Evolutionary conservation across 2,329 filamentous ascomycete species (phyloP).

Genomic region (Zarea fungicola): DNA sequence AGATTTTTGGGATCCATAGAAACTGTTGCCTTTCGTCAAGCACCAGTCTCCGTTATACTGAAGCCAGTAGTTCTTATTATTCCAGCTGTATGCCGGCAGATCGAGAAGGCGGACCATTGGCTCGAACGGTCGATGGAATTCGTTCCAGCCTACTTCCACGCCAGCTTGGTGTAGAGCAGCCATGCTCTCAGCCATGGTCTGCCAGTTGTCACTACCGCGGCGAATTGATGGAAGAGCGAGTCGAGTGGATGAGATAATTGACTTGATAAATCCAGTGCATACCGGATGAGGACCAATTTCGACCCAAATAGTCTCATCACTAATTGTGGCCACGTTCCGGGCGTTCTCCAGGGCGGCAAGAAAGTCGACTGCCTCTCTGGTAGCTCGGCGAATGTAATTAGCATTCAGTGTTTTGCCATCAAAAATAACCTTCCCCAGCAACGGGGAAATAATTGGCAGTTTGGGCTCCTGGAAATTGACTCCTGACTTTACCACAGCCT

Average conservation of each 20-base stretch:
- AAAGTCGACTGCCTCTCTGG: too few relatives aligned
- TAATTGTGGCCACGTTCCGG: too few relatives aligned
- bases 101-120: slow-evolving; percentile 43
- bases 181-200: neutral
- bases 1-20: neutral
- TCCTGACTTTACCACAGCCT: slow-evolving; percentile 12
- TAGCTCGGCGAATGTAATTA: slow-evolving; percentile 55
- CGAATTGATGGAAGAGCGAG: slow-evolving; percentile 45
- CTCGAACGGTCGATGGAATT: slow-evolving; percentile 52
- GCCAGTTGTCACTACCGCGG: slow-evolving; percentile 34
- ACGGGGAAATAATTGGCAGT: neutral
- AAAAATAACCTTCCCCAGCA: neutral
- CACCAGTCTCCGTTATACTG: slow-evolving; percentile 62
- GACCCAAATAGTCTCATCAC: too few relatives aligned
- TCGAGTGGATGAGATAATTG: too few relatives aligned
- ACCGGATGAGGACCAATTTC: too few relatives aligned
- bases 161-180: slow-evolving; percentile 55
- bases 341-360: slow-evolving; percentile 40
- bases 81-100: slow-evolving; percentile 64
- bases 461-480: neutral
- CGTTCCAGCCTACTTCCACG: slow-evolving; percentile 62
- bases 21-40: slow-evolving; percentile 56
- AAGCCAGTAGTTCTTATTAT: slow-evolving; percentile 65
- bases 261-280: too few relatives aligned
- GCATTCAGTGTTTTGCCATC: slow-evolving; percentile 39